These are phyloP conservation scores for Ascochyta viciae-villosae DNA, from an alignment of 2,329 filamentous ascomycete genomes.

Conservation along the genomic window DNA sequence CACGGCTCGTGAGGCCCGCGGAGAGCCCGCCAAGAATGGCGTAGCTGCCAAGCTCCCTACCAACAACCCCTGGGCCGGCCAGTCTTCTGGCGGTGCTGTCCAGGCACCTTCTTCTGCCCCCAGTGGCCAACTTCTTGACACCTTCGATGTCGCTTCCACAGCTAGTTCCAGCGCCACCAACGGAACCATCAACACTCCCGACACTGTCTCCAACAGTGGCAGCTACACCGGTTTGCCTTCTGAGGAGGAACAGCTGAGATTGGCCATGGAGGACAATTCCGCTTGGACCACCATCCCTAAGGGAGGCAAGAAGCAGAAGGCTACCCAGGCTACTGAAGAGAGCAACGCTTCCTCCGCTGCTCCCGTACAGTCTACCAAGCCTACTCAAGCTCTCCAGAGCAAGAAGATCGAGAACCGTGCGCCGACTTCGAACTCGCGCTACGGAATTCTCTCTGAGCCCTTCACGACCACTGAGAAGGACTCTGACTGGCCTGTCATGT, in stretches of 20 bases:
- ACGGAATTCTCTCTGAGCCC: slow-evolving; percentile 39
- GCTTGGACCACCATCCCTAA: slow-evolving; percentile 68
- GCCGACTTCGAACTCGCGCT: slow-evolving; percentile 34
- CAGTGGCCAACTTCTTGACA: slow-evolving; percentile 55
- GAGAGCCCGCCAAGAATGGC: slow-evolving; percentile 83
- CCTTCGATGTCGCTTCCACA: slow-evolving; percentile 55
- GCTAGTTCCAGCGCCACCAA: slow-evolving; percentile 51
- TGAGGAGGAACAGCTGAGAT: slow-evolving; percentile 67
- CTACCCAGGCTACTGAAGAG: slow-evolving; percentile 54
- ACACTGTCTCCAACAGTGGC: slow-evolving; percentile 39
- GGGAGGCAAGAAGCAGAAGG: slow-evolving; percentile 61
- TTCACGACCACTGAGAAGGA: slow-evolving; percentile 38
- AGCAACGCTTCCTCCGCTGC: slow-evolving; percentile 28
- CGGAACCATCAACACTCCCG: slow-evolving; percentile 51
- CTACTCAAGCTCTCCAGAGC: slow-evolving; percentile 21
- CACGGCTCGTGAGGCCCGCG: slow-evolving; percentile 80
- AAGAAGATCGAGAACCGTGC: slow-evolving; percentile 38
- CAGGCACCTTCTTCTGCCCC: slow-evolving; percentile 31
- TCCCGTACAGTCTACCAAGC: slow-evolving; percentile 34
- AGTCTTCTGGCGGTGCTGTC: slow-evolving; percentile 31
- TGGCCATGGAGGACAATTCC: slow-evolving; percentile 57
- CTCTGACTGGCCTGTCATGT: slow-evolving; percentile 53
- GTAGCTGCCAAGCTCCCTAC: slow-evolving; percentile 56
- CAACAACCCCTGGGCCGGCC: slow-evolving; percentile 62
- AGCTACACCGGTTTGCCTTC: slow-evolving; percentile 60